Conservation (phyloP, 345 rosid genomes). For the Cardamine chenopodiifolia region DNA sequence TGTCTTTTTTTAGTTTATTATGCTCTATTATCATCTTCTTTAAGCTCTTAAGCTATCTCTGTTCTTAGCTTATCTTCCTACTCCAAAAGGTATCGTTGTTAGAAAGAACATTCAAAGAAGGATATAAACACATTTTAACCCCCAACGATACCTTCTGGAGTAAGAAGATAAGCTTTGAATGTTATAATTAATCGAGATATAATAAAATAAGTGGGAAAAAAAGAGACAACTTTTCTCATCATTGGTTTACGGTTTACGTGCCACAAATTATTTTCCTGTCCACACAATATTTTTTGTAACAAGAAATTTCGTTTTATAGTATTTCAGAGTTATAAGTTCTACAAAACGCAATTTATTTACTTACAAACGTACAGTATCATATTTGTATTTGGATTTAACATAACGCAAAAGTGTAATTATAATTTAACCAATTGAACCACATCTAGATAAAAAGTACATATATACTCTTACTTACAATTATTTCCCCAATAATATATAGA, state of each 20-base stretch:
- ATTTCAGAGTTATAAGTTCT: background rate
- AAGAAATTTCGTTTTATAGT: background rate
- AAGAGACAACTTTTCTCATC: background rate
- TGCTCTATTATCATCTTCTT: too few relatives aligned
- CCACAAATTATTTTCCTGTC: background rate
- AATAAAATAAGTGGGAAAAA: background rate
- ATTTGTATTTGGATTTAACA: background rate
- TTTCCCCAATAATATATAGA: background rate
- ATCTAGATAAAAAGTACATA: background rate
- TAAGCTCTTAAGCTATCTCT: too few relatives aligned
- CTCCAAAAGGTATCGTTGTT: too few relatives aligned
- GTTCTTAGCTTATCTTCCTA: too few relatives aligned
- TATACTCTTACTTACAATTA: background rate
- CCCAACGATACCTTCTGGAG: too few relatives aligned
- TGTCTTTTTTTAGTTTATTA: too few relatives aligned
- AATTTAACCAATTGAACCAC: background rate
- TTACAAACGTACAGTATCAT: background rate
- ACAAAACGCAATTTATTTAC: background rate
- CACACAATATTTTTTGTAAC: background rate
- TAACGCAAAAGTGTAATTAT: background rate
- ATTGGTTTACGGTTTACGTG: conserved; percentile 10
- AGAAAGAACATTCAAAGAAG: too few relatives aligned
- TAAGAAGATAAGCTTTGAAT: too few relatives aligned
- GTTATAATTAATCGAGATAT: background rate
- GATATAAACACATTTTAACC: too few relatives aligned